Conservation (phyloP, 2,329 filamentous ascomycete species). For the Epicoccum nigrum region DNA sequence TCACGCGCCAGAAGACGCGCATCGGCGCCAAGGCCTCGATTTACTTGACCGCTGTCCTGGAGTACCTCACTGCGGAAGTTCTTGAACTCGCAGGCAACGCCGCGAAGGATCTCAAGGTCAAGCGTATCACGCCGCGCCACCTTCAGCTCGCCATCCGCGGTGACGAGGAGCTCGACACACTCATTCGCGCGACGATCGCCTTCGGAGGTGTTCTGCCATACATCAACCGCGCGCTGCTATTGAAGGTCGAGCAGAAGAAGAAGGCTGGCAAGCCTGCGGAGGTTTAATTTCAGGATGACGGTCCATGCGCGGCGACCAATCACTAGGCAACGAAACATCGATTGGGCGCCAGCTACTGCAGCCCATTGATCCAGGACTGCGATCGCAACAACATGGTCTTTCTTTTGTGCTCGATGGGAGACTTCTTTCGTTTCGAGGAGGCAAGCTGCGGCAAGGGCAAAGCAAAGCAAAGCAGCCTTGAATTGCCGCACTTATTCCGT, state of each 20-base stretch:
- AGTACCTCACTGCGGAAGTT: constrained; percentile 97
- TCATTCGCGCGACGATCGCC: constrained; percentile 96
- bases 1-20: constrained; percentile 99
- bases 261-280: constrained; percentile 73
- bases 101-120: constrained; percentile 99
- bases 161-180: constrained; percentile 96
- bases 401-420: constrained; percentile 24
- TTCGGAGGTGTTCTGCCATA: constrained; percentile 98
- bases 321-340: constrained; percentile 7
- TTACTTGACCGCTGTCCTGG: constrained; percentile 96
- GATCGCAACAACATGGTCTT: constrained; percentile 23
- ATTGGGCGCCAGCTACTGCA: constrained; percentile 5
- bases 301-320: constrained; percentile 7
- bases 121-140: constrained; percentile 98
- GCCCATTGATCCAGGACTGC: neutral
- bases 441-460: constrained; percentile 11
- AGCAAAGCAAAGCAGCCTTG: constrained; percentile 4
- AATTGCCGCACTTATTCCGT: constrained; percentile 14
- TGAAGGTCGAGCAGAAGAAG: constrained; percentile 98
- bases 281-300: constrained; percentile 24
- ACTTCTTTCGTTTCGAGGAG: constrained; percentile 16
- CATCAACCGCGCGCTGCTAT: constrained; percentile 94
- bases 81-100: constrained; percentile 98
- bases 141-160: constrained; percentile 97
- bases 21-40: constrained; percentile 98